Conservation (phyloP, 1,139 yeast genomes). For the Blastobotrys proliferans region DNA sequence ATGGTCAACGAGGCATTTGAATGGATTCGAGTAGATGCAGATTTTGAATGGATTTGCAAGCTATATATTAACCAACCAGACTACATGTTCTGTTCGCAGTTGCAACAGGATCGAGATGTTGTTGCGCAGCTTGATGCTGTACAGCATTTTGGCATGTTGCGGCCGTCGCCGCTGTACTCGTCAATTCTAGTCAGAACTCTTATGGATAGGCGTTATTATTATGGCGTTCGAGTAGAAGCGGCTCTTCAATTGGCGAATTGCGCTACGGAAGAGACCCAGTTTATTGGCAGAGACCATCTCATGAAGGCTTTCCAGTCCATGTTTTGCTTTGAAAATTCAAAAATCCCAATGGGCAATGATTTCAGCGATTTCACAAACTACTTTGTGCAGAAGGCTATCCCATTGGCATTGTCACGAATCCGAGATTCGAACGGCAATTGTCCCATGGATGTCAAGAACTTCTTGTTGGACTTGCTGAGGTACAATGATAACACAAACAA, state of each 20-base stretch:
- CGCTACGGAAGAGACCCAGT: conserved; percentile 58
- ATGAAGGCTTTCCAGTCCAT: conserved; percentile 63
- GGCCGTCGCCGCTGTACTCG: conserved; percentile 64
- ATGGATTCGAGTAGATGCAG: conserved; percentile 96
- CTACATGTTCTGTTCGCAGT: conserved; percentile 89
- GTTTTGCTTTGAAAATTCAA: conserved; percentile 66
- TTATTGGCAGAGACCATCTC: conserved; percentile 70
- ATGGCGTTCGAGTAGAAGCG: conserved; percentile 86
- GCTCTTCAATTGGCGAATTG: conserved; percentile 70
- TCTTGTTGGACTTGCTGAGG: conserved; percentile 67
- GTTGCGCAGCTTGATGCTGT: conserved; percentile 92
- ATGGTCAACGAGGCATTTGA: conserved; percentile 86
- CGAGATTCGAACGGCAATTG: conserved; percentile 62
- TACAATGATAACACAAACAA: conserved; percentile 86
- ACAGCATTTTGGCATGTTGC: conserved; percentile 60
- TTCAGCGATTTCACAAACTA: conserved; percentile 66
- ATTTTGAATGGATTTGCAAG: conserved; percentile 92
- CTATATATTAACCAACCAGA: conserved; percentile 85
- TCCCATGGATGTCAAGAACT: conserved; percentile 58
- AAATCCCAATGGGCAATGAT: conserved; percentile 74
- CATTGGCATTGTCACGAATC: conserved; percentile 56
- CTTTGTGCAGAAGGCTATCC: conserved; percentile 66
- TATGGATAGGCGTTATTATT: conserved; percentile 80
- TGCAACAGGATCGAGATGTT: conserved; percentile 92
- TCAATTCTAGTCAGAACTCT: conserved; percentile 75